These are phyloP conservation scores for Candida qinlingensis DNA, from an alignment of 805 yeast genomes.

Conservation along the genomic window DNA sequence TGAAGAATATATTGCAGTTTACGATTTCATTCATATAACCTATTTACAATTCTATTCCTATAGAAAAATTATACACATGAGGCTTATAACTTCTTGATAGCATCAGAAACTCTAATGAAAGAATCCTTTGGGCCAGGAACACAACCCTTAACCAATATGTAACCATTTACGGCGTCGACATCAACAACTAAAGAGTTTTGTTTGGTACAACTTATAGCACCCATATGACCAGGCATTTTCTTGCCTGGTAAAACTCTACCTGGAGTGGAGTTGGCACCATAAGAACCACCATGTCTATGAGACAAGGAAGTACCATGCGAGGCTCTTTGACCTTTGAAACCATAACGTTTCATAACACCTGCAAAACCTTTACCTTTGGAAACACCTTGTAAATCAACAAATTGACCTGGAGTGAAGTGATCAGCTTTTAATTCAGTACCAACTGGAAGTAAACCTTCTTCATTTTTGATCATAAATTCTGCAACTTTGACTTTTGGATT, in stretches of 20 bases:
- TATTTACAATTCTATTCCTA: not conserved
- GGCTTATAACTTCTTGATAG: slow-evolving; percentile 43
- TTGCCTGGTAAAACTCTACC: slow-evolving; percentile 95
- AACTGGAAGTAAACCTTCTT: slow-evolving; percentile 59
- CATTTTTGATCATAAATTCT: slow-evolving; percentile 76
- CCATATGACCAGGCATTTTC: slow-evolving; percentile 98
- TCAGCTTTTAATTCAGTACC: slow-evolving; percentile 81
- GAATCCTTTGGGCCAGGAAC: slow-evolving; percentile 86
- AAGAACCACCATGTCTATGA: slow-evolving; percentile 96
- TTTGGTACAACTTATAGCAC: slow-evolving; percentile 66
- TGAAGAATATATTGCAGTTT: not conserved
- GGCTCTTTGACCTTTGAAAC: slow-evolving; percentile 83
- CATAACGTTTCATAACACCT: slow-evolving; percentile 96
- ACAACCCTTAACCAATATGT: slow-evolving; percentile 79
- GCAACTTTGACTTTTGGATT: slow-evolving; percentile 73
- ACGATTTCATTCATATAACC: not conserved
- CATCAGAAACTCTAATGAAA: slow-evolving; percentile 64
- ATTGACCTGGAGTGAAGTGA: slow-evolving; percentile 78
- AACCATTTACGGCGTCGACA: slow-evolving; percentile 76
- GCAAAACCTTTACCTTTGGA: slow-evolving; percentile 95
- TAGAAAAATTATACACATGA: not conserved
- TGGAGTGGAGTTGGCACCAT: slow-evolving; percentile 92
- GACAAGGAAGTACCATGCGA: slow-evolving; percentile 93
- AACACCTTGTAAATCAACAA: slow-evolving; percentile 71
- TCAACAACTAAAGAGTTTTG: slow-evolving; percentile 74